Conservation (phyloP, 495 filamentous ascomycete species). For the Parmelia sp. region DNA sequence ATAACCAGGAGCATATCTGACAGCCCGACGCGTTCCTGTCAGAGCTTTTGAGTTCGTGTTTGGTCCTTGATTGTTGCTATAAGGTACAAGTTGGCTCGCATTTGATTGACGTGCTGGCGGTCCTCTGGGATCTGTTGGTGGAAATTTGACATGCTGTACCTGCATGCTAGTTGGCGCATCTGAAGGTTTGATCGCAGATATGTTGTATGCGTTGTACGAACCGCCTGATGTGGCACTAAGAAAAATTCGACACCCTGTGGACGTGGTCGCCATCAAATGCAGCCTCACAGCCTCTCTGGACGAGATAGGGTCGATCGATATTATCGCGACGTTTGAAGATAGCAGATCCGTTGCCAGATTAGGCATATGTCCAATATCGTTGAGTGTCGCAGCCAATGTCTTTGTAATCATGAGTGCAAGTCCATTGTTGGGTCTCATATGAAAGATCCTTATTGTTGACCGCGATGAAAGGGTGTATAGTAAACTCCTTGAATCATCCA, state of each 20-base stretch:
- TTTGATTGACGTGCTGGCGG: slow-evolving; percentile 15
- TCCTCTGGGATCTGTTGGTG: slow-evolving; percentile 48
- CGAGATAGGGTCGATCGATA: slow-evolving; percentile 77
- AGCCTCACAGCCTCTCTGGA: slow-evolving; percentile 72
- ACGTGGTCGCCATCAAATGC: slow-evolving; percentile 85
- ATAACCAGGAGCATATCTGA: slow-evolving; percentile 78
- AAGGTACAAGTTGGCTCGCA: slow-evolving; percentile 18
- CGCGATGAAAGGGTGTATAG: slow-evolving; percentile 83
- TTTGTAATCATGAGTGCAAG: slow-evolving; percentile 53
- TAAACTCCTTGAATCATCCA: slow-evolving; percentile 82
- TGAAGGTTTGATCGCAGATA: slow-evolving; percentile 45
- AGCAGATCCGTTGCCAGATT: slow-evolving; percentile 59
- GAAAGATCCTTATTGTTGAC: slow-evolving; percentile 80
- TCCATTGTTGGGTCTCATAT: slow-evolving; percentile 55
- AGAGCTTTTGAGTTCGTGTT: slow-evolving; percentile 29
- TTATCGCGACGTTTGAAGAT: slow-evolving; percentile 60
- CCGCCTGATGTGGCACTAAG: slow-evolving; percentile 81
- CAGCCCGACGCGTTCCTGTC: slow-evolving; percentile 44
- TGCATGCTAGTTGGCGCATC: slow-evolving; percentile 91
- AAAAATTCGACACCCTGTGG: slow-evolving; percentile 84
- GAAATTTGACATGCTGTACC: slow-evolving; percentile 89
- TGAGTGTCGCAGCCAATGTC: slow-evolving; percentile 46
- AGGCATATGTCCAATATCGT: slow-evolving; percentile 74
- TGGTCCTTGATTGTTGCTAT: slow-evolving; percentile 23
- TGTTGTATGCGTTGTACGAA: slow-evolving; percentile 47